These are phyloP conservation scores for Cardamine occulta DNA, from an alignment of 345 rosid species.

Conservation along the genomic window DNA sequence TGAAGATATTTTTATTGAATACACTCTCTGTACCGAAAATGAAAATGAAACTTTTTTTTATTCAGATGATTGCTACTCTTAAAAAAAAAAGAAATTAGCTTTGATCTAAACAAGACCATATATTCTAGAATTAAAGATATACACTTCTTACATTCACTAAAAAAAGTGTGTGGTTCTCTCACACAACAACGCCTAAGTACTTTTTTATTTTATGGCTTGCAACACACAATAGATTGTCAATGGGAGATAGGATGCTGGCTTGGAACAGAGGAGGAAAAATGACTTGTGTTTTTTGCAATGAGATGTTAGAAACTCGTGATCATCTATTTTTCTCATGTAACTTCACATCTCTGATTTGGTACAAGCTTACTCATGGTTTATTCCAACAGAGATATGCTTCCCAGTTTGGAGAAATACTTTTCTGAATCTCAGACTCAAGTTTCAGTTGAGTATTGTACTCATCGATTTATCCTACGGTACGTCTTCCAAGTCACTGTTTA, in stretches of 20 bases:
- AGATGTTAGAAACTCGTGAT: no score
- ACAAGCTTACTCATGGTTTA: not conserved
- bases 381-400: not conserved
- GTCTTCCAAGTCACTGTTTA: not conserved
- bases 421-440: not conserved
- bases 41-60: constrained; percentile 4
- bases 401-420: not conserved
- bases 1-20: not conserved
- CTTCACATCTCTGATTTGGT: not conserved
- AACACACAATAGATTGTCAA: not conserved
- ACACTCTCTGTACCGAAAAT: not conserved
- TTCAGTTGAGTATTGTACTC: not conserved
- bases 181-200: not conserved
- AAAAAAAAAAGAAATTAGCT: not conserved
- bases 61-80: not conserved
- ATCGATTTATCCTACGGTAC: no score
- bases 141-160: no score
- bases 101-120: not conserved
- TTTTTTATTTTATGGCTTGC: not conserved
- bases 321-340: not conserved
- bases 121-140: no score
- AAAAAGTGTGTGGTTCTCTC: not conserved
- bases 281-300: not conserved
- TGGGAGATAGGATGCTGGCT: not conserved
- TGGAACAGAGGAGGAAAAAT: not conserved